phyloP scores from a whole-genome alignment of 768 basidiomycete genomes.

The Amanita rimosa region DNA sequence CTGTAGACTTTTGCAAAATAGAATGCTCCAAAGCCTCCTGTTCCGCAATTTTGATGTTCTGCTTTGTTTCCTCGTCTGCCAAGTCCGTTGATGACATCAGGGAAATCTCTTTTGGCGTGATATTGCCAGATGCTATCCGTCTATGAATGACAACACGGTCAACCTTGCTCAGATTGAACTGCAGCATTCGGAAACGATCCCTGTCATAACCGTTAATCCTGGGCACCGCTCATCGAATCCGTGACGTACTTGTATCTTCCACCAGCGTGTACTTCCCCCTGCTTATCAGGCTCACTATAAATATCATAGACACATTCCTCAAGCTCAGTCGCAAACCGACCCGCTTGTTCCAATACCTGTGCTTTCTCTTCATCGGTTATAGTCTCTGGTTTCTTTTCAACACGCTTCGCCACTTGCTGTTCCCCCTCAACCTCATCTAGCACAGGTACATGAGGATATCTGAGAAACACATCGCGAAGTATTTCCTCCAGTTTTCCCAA shows the following conservation, averaged over 20 bases:
- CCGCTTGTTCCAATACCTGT: slow-evolving; percentile 42
- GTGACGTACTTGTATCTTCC: slow-evolving; percentile 66
- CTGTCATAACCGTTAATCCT: slow-evolving; percentile 24
- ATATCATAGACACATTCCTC: slow-evolving; percentile 69
- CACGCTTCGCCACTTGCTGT: slow-evolving; percentile 11
- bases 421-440: slow-evolving; percentile 14
- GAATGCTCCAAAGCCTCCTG: slow-evolving; percentile 78
- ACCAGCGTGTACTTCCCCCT: slow-evolving; percentile 48
- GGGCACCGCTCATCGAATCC: neutral
- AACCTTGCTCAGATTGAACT: slow-evolving; percentile 76
- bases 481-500: slow-evolving; percentile 64
- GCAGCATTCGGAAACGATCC: slow-evolving; percentile 84
- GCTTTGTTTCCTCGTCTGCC: slow-evolving; percentile 77
- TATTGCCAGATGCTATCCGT: slow-evolving; percentile 57
- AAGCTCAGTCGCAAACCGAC: slow-evolving; percentile 56
- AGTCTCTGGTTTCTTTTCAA: slow-evolving; percentile 38
- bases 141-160: slow-evolving; percentile 74
- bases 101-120: slow-evolving; percentile 64
- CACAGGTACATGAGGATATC: slow-evolving; percentile 46
- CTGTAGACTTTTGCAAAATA: slow-evolving; percentile 60
- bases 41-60: slow-evolving; percentile 73
- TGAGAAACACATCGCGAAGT: slow-evolving; percentile 57
- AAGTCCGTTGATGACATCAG: slow-evolving; percentile 84
- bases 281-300: slow-evolving; percentile 70
- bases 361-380: slow-evolving; percentile 51